phyloP scores from a whole-genome alignment of 1,284 basidiomycete genomes.

The Pyrrhoderma noxium region DNA sequence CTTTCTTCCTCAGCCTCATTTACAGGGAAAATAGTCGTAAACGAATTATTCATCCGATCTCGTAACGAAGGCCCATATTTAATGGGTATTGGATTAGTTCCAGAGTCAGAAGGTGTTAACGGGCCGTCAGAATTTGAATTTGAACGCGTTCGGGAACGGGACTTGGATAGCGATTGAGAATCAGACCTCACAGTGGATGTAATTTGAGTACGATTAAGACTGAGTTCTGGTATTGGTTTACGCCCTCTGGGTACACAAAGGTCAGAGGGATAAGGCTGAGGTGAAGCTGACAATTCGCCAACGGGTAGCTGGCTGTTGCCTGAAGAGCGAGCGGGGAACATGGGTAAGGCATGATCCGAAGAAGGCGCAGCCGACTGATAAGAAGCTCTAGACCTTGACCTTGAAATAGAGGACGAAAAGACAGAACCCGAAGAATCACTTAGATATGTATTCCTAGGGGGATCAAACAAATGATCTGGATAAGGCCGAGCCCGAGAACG shows the following conservation, averaged over 20 bases:
- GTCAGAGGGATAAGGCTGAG: background rate
- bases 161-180: slow-evolving; percentile 1
- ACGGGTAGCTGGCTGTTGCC: background rate
- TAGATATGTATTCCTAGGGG: background rate
- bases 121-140: slow-evolving; percentile 7
- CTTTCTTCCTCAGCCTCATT: background rate
- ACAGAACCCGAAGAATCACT: slow-evolving; percentile 1
- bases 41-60: background rate
- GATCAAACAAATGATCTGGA: slow-evolving; percentile 3
- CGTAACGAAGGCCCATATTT: background rate
- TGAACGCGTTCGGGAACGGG: slow-evolving; percentile 7
- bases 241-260: background rate
- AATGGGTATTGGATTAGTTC: background rate
- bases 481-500: slow-evolving; percentile 14
- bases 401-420: slow-evolving; percentile 4
- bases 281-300: background rate
- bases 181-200: background rate
- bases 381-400: slow-evolving; percentile 6
- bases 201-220: too few species aligned
- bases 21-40: background rate
- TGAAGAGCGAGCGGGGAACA: background rate
- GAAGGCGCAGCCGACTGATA: background rate
- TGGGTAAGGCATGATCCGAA: background rate
- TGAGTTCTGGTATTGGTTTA: background rate
- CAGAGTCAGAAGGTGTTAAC: slow-evolving; percentile 8